Evolutionary conservation across 257 asterid genomes (phyloP).

Genomic region (Capsicum rhomboideum): DNA sequence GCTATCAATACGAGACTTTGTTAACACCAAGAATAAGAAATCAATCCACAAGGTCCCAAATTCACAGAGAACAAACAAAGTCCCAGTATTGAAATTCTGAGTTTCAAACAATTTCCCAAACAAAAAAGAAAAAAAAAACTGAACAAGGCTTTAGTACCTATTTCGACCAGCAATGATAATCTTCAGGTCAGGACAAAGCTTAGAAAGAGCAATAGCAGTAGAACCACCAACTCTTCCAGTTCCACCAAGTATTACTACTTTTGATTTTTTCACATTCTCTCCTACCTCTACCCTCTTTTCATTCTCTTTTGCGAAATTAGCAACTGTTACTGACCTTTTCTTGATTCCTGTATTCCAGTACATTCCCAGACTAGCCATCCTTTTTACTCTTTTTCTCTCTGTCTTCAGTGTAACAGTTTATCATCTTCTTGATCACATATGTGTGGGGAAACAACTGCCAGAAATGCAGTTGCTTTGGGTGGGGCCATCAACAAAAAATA

Average conservation of each 20-base stretch:
- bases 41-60: background rate
- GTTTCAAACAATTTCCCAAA: background rate
- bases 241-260: conserved; percentile 77
- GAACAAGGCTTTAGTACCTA: conserved; percentile 29
- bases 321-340: conserved; percentile 19
- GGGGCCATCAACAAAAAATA: background rate
- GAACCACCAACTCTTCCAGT: conserved; percentile 99
- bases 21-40: background rate
- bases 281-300: conserved; percentile 35
- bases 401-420: background rate
- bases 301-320: conserved; percentile 20
- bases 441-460: background rate
- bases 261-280: conserved; percentile 42
- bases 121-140: background rate
- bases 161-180: conserved; percentile 73
- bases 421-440: background rate
- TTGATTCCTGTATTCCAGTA: conserved; percentile 23
- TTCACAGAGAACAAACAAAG: background rate
- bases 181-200: conserved; percentile 59
- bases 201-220: conserved; percentile 73
- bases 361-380: conserved; percentile 49
- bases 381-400: background rate
- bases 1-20: too few relatives aligned
- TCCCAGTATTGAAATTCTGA: background rate
- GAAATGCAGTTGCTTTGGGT: background rate